A percentile compares a stretch with the other conserved stretches of the same genome.
These are phyloP conservation scores for Citrus inodora DNA, from an alignment of 345 rosid species.

Conservation along the genomic window DNA sequence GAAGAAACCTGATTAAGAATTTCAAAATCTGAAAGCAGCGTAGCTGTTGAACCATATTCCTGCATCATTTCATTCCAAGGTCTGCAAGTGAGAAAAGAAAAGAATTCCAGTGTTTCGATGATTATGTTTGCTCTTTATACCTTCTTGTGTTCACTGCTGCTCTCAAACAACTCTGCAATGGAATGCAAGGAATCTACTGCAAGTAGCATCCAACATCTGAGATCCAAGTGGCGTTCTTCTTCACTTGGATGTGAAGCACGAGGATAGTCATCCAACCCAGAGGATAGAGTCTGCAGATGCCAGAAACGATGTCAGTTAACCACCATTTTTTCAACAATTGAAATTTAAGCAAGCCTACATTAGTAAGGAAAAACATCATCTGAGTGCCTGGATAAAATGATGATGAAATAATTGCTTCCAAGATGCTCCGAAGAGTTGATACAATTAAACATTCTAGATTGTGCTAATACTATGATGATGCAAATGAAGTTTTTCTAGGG, in stretches of 20 bases:
- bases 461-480: neutral
- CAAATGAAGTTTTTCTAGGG: neutral
- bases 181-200: slow-evolving; percentile 86
- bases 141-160: slow-evolving; percentile 33
- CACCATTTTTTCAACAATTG: neutral
- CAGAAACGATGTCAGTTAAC: slow-evolving; percentile 22
- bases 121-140: slow-evolving; percentile 27
- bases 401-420: neutral
- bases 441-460: neutral
- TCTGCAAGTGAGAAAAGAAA: neutral
- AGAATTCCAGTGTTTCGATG: neutral
- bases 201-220: slow-evolving; percentile 96
- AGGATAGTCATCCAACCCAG: slow-evolving; percentile 94
- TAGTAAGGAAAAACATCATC: neutral
- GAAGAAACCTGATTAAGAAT: slow-evolving; percentile 68
- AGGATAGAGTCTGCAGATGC: slow-evolving; percentile 54
- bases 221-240: slow-evolving; percentile 90
- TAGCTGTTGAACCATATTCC: slow-evolving; percentile 56
- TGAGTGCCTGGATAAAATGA: neutral
- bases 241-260: slow-evolving; percentile 92
- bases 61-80: slow-evolving; percentile 33
- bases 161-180: slow-evolving; percentile 47
- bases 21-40: slow-evolving; percentile 76
- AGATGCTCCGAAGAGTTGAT: neutral
- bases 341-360: neutral